phyloP scores from a whole-genome alignment of 257 asterid species.

The Fraxinus pennsylvanica region DNA sequence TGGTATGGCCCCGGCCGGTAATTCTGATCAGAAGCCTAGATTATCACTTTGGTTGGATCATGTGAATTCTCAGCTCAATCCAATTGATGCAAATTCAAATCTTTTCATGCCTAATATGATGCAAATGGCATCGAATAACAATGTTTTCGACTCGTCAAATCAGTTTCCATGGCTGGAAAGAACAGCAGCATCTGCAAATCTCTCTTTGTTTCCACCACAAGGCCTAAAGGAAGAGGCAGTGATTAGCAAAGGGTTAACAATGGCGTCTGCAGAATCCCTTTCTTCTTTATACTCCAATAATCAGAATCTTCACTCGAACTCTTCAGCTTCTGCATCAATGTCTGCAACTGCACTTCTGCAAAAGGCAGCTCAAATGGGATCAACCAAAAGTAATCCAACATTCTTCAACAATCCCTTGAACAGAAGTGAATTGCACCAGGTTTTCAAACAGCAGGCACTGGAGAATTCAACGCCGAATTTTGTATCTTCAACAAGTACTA shows the following conservation, averaged over 20 bases:
- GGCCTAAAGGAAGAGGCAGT: conserved; percentile 25
- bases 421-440: conserved; percentile 30
- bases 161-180: background rate
- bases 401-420: conserved; percentile 25
- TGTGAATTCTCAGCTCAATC: conserved; percentile 19
- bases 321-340: conserved; percentile 32
- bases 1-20: conserved; percentile 16
- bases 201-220: conserved; percentile 31
- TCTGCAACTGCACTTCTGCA: conserved; percentile 57
- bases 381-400: conserved; percentile 37
- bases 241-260: background rate
- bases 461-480: conserved; percentile 19
- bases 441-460: conserved; percentile 18
- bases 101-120: conserved; percentile 37
- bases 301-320: conserved; percentile 20
- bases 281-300: conserved; percentile 30
- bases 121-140: conserved; percentile 30
- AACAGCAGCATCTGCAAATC: conserved; percentile 22
- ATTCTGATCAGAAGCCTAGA: conserved; percentile 34
- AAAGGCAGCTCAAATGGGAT: conserved; percentile 54
- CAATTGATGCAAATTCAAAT: conserved; percentile 25
- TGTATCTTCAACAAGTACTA: conserved; percentile 9
- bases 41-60: conserved; percentile 47
- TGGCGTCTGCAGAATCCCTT: conserved; percentile 29
- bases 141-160: conserved; percentile 25